Base-by-base conservation (phyloP, 495 filamentous ascomycete genomes). In the Thermothielavioides terrestris region DNA sequence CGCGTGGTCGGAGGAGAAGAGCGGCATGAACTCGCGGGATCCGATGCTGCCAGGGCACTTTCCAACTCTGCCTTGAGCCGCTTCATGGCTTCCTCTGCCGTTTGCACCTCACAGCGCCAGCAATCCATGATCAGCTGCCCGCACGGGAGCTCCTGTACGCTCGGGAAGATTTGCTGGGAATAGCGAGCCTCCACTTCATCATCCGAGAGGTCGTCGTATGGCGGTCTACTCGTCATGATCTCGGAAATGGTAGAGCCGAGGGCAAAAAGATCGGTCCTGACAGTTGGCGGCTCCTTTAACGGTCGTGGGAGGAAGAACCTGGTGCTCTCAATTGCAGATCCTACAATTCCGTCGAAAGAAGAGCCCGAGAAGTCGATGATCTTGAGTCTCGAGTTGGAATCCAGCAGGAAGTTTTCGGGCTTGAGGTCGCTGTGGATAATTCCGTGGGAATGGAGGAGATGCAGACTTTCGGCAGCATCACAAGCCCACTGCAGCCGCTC, bases 391-490 rank as follows among this genome's bases (percentile, higher is more conserved):
- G 21, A 39, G 17, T 39, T 23, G 37, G 37, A 39, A 22, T 44
- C 41, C 27, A 44, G 27, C 17, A 45, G 21, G 30, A 45, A 11
- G 28, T 45, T 45, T 3, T 45, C 42, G 17, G 42, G 28, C 11
- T 45, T 34, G 26, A 35, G n/a, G 26, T 45, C 42, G 30, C 42
- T 22, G 42, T 45, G 42, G 17, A 45, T 45, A 21, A 45, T 17
- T 3, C 31, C 28, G 42, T 35, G 30, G 11, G 30, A 15, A 30
- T 45, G 42, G 42, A 45, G 30, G 20, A 45, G 28, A 15, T 43
- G 27, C 41, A 43, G 26, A 15, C 22, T 17, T 22, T 43, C 27
- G 41, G 26, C 27, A 21, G 18, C 41, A 26, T 43, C 41, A 11
- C 26, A 32, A 15, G 41, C 41, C 41, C 41, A 43, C 17, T 31